Base-by-base conservation (phyloP, 208 protist species). In the Trichomonas tenax region DNA sequence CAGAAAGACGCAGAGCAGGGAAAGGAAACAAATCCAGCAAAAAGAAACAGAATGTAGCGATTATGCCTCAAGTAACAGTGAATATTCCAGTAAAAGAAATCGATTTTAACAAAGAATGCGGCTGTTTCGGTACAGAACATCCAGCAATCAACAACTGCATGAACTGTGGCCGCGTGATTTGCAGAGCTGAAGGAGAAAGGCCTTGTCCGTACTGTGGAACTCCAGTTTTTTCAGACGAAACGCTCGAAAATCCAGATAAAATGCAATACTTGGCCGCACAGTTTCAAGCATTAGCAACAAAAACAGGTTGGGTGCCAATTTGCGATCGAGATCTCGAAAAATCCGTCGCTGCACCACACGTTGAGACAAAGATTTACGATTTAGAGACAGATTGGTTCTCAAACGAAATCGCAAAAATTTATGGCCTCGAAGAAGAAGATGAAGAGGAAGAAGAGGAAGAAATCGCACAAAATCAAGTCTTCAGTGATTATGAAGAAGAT, bases 151-250 rank as follows among this genome's bases (percentile, higher is more conserved):
- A 93, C 31, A 93, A 93, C 26, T 93, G 86, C 31, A 48, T 38
- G 26, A 51, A 48, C 14, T 93, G 86, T 38, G 86, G 86, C 0
- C 40, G 86, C 10, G 45, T 93, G 36, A 93, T 93, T 51, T 93
- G 86, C 31, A 8, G 14, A n/a, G 17, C 14, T 17, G 86, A 93
- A 51, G 86, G 86, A 48, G 86, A 93, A 38, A 93, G 86, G 31
- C 86, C 86, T 17, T 93, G 86, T 38, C 86, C 86, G 6, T 93
- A 93, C 44, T 93, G 86, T 38, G 86, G 86, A 41, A 93, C 86
- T 38, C 44, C 44, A 93, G 44, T 93, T 93, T 93, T 93, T 38
- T 93, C 86, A 93, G 44, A 93, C 38, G 86, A 93, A 51, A 93
- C 86, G 2, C 44, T 93, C 17, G 44, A 48, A 34, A 44, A 93